A percentile compares a stretch with the other conserved stretches of the same genome.
Evolutionary conservation across 1,284 basidiomycete species (phyloP).

Genomic region (Sporisorium scitamineum): DNA sequence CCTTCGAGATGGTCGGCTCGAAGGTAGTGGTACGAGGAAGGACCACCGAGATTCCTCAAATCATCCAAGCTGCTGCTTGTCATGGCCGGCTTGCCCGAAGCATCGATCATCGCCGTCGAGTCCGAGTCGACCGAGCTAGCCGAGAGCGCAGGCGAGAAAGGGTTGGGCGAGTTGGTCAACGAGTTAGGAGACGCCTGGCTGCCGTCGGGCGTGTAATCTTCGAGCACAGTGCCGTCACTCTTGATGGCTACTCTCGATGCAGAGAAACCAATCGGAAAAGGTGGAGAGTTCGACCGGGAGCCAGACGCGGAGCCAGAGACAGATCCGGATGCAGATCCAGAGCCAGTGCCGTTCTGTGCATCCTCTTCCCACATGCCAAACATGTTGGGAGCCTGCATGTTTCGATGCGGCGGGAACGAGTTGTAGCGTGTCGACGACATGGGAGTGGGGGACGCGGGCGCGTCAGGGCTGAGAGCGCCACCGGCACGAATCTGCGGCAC

Average conservation of each 20-base stretch:
- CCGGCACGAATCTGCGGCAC: slow-evolving; percentile 27
- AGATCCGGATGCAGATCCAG: slow-evolving; percentile 36
- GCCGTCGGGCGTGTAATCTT: slow-evolving; percentile 55
- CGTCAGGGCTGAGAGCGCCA: not conserved
- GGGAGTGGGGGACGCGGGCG: slow-evolving; percentile 9
- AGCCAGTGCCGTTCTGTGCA: slow-evolving; percentile 19
- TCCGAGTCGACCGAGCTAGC: slow-evolving; percentile 57
- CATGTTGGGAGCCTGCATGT: slow-evolving; percentile 27
- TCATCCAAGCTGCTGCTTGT: slow-evolving; percentile 35
- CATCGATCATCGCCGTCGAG: slow-evolving; percentile 45
- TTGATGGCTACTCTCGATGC: slow-evolving; percentile 32
- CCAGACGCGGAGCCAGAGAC: slow-evolving; percentile 24
- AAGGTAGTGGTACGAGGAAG: slow-evolving; percentile 31
- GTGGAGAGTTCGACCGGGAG: slow-evolving; percentile 16
- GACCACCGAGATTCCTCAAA: slow-evolving; percentile 20
- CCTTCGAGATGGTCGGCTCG: slow-evolving; percentile 32
- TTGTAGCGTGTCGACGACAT: slow-evolving; percentile 42
- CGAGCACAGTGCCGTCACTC: slow-evolving; percentile 43
- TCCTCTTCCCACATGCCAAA: slow-evolving; percentile 41
- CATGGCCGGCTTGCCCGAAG: slow-evolving; percentile 21
- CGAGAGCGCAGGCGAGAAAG: slow-evolving; percentile 56
- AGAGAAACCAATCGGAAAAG: slow-evolving; percentile 38
- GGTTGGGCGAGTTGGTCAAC: slow-evolving; percentile 52
- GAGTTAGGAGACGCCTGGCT: slow-evolving; percentile 57
- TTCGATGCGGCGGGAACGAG: slow-evolving; percentile 54